phyloP scores from a whole-genome alignment of 768 basidiomycete species.

The Suillus discolor region DNA sequence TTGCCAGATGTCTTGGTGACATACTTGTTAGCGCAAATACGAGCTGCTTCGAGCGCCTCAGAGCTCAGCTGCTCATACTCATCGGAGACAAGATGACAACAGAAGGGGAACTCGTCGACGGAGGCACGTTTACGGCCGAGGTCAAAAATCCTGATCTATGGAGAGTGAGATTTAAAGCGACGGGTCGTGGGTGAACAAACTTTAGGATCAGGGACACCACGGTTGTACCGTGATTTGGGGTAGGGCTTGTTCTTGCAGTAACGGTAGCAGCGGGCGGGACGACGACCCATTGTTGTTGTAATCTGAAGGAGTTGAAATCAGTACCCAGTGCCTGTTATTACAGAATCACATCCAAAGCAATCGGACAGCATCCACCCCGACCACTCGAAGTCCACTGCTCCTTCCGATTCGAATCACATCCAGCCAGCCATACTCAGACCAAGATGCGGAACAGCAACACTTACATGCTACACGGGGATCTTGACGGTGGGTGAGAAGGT shows the following conservation, averaged over 20 bases:
- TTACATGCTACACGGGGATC: neutral
- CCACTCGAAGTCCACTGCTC: neutral
- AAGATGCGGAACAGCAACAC: neutral
- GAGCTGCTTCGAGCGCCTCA: constrained; percentile 97
- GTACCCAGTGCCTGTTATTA: neutral
- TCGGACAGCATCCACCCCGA: constrained; percentile 2
- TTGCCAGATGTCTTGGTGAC: constrained; percentile 98
- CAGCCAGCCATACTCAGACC: neutral
- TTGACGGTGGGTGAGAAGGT: constrained; percentile 3
- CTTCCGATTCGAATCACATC: neutral
- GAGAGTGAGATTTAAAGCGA: neutral
- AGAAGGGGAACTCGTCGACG: constrained; percentile 99
- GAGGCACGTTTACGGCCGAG: constrained; percentile 94
- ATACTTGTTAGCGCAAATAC: constrained; percentile 99
- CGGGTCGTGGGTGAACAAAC: constrained; percentile 37
- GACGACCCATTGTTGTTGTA: constrained; percentile 83
- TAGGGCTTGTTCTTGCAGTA: constrained; percentile 99
- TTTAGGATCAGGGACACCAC: constrained; percentile 98
- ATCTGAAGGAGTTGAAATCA: constrained; percentile 3
- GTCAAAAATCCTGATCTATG: constrained; percentile 95
- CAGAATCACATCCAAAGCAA: constrained; percentile 1
- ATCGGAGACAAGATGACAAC: constrained; percentile 94
- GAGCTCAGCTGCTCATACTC: constrained; percentile 97
- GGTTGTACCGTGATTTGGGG: constrained; percentile 95
- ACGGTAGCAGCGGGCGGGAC: constrained; percentile 97